Percentiles rank a stretch among this genome's conserved stretches.
phyloP scores from a whole-genome alignment of 371 early-diverging fungal species.

The Funneliformis caledonium region DNA sequence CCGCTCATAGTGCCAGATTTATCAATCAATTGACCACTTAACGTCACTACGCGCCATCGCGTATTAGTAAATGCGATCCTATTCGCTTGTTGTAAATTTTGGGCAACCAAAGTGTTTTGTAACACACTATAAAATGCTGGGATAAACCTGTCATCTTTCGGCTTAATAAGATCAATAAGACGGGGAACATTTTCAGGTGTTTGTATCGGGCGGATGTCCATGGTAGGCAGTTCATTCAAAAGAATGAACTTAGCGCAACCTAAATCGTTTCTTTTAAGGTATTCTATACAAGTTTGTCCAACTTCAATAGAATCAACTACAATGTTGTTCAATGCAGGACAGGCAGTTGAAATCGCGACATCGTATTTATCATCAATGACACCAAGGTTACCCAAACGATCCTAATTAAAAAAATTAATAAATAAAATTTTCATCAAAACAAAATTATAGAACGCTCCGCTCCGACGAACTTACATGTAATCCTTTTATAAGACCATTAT shows the following conservation, averaged over 20 bases:
- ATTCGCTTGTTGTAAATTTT: slow-evolving; percentile 90
- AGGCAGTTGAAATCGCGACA: too few relatives aligned
- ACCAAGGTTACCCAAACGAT: too few relatives aligned
- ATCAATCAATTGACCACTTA: slow-evolving; percentile 97
- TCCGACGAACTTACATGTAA: too few relatives aligned
- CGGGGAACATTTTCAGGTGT: slow-evolving; percentile 88
- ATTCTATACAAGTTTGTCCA: slow-evolving; percentile 4
- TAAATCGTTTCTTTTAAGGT: slow-evolving; percentile 83
- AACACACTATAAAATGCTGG: slow-evolving; percentile 94
- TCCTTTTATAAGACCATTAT: too few relatives aligned
- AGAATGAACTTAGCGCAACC: slow-evolving; percentile 92
- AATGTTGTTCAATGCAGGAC: too few relatives aligned
- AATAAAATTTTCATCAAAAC: too few relatives aligned
- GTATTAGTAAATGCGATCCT: slow-evolving; percentile 84
- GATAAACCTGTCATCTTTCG: slow-evolving; percentile 73
- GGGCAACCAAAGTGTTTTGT: slow-evolving; percentile 93
- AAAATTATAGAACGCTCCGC: not conserved
- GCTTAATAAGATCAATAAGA: slow-evolving; percentile 90
- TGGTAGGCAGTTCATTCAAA: too few relatives aligned
- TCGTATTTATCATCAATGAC: too few relatives aligned
- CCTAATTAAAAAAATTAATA: too few relatives aligned
- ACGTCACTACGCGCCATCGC: slow-evolving; percentile 96
- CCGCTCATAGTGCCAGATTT: slow-evolving; percentile 98
- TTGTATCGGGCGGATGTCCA: too few relatives aligned
- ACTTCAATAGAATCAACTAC: too few relatives aligned